Evolutionary conservation across 2,329 filamentous ascomycete species (phyloP).

Genomic region (Westerdykella ornata): DNA sequence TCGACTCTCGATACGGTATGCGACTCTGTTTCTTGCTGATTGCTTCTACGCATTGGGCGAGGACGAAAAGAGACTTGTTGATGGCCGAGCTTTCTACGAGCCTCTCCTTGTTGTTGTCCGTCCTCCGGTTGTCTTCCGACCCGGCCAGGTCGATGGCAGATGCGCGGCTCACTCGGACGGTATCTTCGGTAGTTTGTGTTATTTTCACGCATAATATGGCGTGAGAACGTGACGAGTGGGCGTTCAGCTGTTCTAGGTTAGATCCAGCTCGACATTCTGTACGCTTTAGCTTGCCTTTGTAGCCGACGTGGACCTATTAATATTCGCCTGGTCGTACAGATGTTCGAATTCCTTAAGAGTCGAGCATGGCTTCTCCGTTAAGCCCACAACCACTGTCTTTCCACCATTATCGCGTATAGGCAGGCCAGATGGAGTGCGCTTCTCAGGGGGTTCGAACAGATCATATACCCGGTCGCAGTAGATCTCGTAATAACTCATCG

Average conservation of each 20-base stretch:
- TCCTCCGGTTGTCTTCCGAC: conserved; percentile 90
- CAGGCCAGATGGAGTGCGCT: conserved; percentile 71
- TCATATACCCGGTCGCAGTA: conserved; percentile 96
- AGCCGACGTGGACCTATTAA: conserved; percentile 78
- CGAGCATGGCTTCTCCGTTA: conserved; percentile 75
- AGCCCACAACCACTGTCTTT: conserved; percentile 77
- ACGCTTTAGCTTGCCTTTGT: conserved; percentile 56
- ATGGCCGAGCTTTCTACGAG: conserved; percentile 94
- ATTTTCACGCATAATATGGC: conserved; percentile 88
- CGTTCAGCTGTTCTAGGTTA: conserved; percentile 57
- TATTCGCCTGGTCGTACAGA: conserved; percentile 86
- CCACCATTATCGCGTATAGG: conserved; percentile 79
- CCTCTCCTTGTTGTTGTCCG: conserved; percentile 86
- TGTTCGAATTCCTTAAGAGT: conserved; percentile 85
- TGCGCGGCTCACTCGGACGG: conserved; percentile 67
- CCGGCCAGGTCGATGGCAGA: conserved; percentile 93
- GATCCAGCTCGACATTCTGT: background rate
- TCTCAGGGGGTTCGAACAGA: conserved; percentile 79
- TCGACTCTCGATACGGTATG: conserved; percentile 89
- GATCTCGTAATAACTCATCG: conserved; percentile 89
- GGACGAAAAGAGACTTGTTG: conserved; percentile 92
- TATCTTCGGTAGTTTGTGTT: conserved; percentile 63
- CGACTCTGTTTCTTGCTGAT: conserved; percentile 69
- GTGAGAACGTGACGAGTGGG: conserved; percentile 82
- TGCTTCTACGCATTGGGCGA: conserved; percentile 92